Conservation (phyloP, 768 basidiomycete genomes). For the Hydnomerulius pinastri region DNA sequence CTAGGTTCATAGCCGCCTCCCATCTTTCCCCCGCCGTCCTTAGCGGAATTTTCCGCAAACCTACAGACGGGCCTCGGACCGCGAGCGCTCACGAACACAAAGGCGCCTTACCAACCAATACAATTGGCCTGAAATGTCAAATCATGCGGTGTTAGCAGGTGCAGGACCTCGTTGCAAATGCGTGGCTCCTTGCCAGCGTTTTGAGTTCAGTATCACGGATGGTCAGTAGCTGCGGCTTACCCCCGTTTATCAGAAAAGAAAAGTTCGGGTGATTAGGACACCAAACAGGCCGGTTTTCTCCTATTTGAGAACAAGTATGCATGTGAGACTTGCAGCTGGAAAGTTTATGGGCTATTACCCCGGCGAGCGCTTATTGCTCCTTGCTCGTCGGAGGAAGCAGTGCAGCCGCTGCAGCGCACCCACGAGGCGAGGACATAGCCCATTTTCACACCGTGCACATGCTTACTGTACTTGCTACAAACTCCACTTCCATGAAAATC, state of each 20-base stretch:
- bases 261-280: too few species aligned
- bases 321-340: too few species aligned
- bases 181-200: slow-evolving; percentile 1
- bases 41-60: not conserved
- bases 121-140: too few species aligned
- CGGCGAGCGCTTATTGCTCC: slow-evolving; percentile 16
- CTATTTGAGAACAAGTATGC: too few species aligned
- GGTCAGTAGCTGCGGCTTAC: not conserved
- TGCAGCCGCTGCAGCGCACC: too few species aligned
- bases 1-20: slow-evolving; percentile 30
- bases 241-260: not conserved
- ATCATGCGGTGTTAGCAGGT: slow-evolving; percentile 10
- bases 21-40: not conserved
- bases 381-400: slow-evolving; percentile 19
- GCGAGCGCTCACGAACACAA: too few species aligned
- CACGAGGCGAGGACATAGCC: too few species aligned
- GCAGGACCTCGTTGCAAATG: slow-evolving; percentile 23
- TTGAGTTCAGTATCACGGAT: not conserved
- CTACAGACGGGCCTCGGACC: not conserved
- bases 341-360: too few species aligned
- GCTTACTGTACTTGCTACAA: too few species aligned
- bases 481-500: too few species aligned
- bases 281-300: not conserved
- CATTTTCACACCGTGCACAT: too few species aligned
- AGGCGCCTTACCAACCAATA: slow-evolving; percentile 9